A percentile compares a stretch with the other conserved stretches of the same genome.
Conservation (phyloP, 177 flowering plant genomes). For the Vitis hybrid region DNA sequence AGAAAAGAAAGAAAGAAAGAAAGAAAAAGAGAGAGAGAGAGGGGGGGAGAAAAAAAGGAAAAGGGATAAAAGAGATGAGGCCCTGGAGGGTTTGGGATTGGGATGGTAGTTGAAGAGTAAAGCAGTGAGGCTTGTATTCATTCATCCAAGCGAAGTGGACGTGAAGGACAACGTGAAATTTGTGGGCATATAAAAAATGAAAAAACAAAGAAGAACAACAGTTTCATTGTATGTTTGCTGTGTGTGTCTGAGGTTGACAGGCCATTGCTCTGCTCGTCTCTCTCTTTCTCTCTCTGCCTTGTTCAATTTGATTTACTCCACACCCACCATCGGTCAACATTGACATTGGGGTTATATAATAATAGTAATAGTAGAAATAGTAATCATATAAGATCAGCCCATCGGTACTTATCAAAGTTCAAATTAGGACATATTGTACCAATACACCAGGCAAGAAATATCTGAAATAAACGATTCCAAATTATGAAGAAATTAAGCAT, state of each 20-base stretch:
- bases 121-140: slow-evolving; percentile 1
- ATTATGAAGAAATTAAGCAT: too few species aligned
- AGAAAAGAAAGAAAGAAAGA: neutral
- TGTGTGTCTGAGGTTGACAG: neutral
- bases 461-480: too few species aligned
- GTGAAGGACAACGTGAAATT: slow-evolving; percentile 26
- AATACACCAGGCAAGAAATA: too few species aligned
- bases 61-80: neutral
- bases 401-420: too few species aligned
- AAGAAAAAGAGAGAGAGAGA: neutral
- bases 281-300: too few species aligned
- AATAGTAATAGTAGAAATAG: too few species aligned
- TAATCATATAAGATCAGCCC: too few species aligned
- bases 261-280: neutral
- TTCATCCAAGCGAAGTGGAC: slow-evolving; percentile 14
- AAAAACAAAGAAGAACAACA: too few species aligned
- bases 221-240: neutral
- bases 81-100: neutral
- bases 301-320: too few species aligned
- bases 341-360: too few species aligned
- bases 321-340: too few species aligned
- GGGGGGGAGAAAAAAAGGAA: neutral
- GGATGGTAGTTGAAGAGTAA: slow-evolving; percentile 6
- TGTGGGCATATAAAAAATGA: slow-evolving; percentile 8
- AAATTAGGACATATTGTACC: too few species aligned